Base-by-base conservation (phyloP, 2,329 filamentous ascomycete genomes). In the Lasiodiplodia gonubiensis region DNA sequence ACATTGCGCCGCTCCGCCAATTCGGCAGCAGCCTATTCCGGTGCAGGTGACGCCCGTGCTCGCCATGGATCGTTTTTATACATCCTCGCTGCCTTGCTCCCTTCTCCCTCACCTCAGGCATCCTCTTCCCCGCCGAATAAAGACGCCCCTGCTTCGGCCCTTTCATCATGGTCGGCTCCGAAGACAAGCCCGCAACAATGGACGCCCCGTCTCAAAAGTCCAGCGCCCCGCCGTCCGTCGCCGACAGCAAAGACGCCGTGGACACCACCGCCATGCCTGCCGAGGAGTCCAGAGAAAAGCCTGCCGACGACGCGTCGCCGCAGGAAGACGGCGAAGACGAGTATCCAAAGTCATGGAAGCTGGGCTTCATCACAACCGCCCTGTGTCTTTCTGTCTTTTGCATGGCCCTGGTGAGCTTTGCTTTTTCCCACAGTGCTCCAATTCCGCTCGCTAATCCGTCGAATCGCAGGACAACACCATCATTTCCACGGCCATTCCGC, bases 331-430 rank as follows among this genome's bases (percentile, higher is more conserved):
- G 76, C 27, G 72, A 74, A 8, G 69, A 67, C 14, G 73, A 77
- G n/a, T 81, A 80, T 51, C 79, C 79, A 1, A 75, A 72, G 21
- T 63, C 68, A 1, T 71, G 71, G 67, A 69, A 72, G n/a, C 68
- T 77, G 1, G 30, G 69, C 11, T 49, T 76, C 1, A 72, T 77
- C 10, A 76, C 72, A 0, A 64, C 73, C 21, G 74, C 74, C 8
- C 70, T 76, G 12, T 69, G 75, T 4, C 70, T 77, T 14, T 72
- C 70, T 54, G 73, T 76, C 37, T 72, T 73, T 46, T 73, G 71
- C 66, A 72, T 73, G 70, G 74, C 75, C 11, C 71, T 76, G 51
- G 54, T 67, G 61, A 55, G 70, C 37, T 39, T 65, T 65, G 21
- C 2, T 27, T 23, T 33, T 25, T 21, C 11, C 23, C 25, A 11